Evolutionary conservation across 2,329 filamentous ascomycete species (phyloP).

Genomic region (Penicillium sp.): DNA sequence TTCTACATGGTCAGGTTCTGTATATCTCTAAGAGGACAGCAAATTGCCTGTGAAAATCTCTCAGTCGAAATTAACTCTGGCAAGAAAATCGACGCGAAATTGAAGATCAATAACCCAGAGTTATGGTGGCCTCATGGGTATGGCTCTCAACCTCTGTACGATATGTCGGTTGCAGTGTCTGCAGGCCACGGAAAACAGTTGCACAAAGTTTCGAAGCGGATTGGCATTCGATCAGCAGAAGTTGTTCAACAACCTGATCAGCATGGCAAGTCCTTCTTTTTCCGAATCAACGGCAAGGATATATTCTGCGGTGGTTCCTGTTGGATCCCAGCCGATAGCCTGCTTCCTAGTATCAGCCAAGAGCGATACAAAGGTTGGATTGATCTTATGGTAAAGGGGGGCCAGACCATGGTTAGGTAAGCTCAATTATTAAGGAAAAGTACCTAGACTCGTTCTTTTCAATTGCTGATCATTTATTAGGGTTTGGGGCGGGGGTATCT

Average conservation of each 20-base stretch:
- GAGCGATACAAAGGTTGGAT: slow-evolving; percentile 65
- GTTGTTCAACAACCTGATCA: slow-evolving; percentile 50
- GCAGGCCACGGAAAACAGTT: slow-evolving; percentile 49
- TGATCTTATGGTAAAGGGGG: slow-evolving; percentile 62
- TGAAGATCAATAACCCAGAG: slow-evolving; percentile 54
- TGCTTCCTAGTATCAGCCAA: slow-evolving; percentile 59
- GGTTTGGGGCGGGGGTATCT: slow-evolving; percentile 78
- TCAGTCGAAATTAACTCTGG: slow-evolving; percentile 38
- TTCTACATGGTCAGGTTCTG: slow-evolving; percentile 36
- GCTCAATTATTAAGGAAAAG: slow-evolving; percentile 32
- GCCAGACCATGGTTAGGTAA: slow-evolving; percentile 63
- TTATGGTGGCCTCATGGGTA: slow-evolving; percentile 66
- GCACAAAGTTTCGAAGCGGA: slow-evolving; percentile 53
- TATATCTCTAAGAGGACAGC: slow-evolving; percentile 36
- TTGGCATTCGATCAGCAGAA: slow-evolving; percentile 60
- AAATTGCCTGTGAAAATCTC: slow-evolving; percentile 48
- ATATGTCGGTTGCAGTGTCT: slow-evolving; percentile 52
- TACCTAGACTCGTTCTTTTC: background rate
- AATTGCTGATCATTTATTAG: slow-evolving; percentile 22
- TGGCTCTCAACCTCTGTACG: slow-evolving; percentile 62
- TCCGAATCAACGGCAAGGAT: slow-evolving; percentile 68
- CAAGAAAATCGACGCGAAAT: slow-evolving; percentile 36
- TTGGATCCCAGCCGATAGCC: slow-evolving; percentile 69
- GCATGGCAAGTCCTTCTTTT: slow-evolving; percentile 66
- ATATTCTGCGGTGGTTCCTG: slow-evolving; percentile 68